These are phyloP conservation scores for Xylaria multiplex DNA, from an alignment of 2,329 filamentous ascomycete species.

Conservation along the genomic window DNA sequence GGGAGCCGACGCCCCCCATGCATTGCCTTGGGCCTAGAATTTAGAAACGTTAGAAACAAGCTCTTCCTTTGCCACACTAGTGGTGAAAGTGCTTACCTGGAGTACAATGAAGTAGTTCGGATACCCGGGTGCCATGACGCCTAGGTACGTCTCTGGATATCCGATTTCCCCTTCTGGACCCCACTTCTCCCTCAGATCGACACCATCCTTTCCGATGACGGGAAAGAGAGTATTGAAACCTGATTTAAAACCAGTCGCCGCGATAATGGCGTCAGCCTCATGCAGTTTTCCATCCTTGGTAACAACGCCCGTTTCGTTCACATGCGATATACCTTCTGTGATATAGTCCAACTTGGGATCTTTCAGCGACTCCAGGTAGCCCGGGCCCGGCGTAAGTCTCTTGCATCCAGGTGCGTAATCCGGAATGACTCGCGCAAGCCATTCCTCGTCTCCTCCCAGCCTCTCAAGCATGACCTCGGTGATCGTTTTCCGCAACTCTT, in stretches of 20 bases:
- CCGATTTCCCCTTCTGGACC: conserved; percentile 8
- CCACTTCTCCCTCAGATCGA: conserved; percentile 6
- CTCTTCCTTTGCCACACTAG: too few relatives aligned
- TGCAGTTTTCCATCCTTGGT: background rate
- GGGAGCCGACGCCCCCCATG: background rate
- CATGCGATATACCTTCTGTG: conserved; percentile 6
- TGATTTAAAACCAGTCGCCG: background rate
- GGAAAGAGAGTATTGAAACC: conserved; percentile 6
- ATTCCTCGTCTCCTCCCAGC: conserved; percentile 3
- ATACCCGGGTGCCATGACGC: conserved; percentile 11
- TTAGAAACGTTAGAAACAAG: background rate
- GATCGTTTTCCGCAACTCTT: conserved; percentile 3
- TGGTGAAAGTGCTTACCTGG: background rate
- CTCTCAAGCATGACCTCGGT: conserved; percentile 9
- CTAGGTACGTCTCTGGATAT: conserved; percentile 7
- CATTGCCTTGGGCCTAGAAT: background rate
- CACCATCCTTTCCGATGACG: conserved; percentile 5
- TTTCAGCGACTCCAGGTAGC: conserved; percentile 1
- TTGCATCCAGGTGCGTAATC: conserved; percentile 8
- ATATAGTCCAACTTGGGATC: conserved; percentile 8
- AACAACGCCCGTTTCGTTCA: conserved; percentile 1
- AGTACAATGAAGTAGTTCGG: conserved; percentile 3
- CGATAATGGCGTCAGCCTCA: conserved; percentile 6
- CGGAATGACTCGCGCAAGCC: conserved; percentile 6
- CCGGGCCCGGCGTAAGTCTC: conserved; percentile 2